phyloP scores from a whole-genome alignment of 345 rosid species.

The Ricinus communis region DNA sequence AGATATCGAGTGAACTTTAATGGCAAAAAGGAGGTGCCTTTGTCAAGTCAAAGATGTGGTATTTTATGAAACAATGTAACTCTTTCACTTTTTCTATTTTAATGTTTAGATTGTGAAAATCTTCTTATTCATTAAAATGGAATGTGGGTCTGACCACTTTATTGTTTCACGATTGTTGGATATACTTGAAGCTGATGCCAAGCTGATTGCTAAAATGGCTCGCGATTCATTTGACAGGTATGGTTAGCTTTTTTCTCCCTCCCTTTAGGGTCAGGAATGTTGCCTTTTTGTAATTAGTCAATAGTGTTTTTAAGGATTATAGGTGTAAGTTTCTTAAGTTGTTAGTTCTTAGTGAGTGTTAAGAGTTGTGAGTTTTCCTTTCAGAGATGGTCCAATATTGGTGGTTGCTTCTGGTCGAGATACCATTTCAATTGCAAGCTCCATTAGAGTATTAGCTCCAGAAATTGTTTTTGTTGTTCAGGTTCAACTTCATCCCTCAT shows the following conservation, averaged over 20 bases:
- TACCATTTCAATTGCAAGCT: slow-evolving; percentile 30
- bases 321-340: not conserved
- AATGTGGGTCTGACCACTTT: not conserved
- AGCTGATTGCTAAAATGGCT: slow-evolving; percentile 29
- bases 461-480: slow-evolving; percentile 30
- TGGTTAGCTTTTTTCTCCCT: no score
- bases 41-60: slow-evolving; percentile 41
- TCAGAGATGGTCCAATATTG: slow-evolving; percentile 34
- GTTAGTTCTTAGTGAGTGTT: not conserved
- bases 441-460: slow-evolving; percentile 28
- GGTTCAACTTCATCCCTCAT: slow-evolving; percentile 17
- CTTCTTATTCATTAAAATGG: not conserved
- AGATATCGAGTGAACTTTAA: not conserved
- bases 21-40: slow-evolving; percentile 23
- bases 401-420: slow-evolving; percentile 35
- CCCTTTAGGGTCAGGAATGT: not conserved
- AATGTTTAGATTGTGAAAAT: not conserved
- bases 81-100: not conserved
- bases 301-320: not conserved
- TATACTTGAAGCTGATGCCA: slow-evolving; percentile 29
- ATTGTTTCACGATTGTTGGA: slow-evolving; percentile 11
- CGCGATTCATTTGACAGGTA: slow-evolving; percentile 23
- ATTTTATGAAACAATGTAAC: slow-evolving; percentile 3
- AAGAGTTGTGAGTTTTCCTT: not conserved
- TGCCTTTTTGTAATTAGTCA: not conserved